Base-by-base conservation (phyloP, 306 rosid genomes). In the Trifolium fragiferum region DNA sequence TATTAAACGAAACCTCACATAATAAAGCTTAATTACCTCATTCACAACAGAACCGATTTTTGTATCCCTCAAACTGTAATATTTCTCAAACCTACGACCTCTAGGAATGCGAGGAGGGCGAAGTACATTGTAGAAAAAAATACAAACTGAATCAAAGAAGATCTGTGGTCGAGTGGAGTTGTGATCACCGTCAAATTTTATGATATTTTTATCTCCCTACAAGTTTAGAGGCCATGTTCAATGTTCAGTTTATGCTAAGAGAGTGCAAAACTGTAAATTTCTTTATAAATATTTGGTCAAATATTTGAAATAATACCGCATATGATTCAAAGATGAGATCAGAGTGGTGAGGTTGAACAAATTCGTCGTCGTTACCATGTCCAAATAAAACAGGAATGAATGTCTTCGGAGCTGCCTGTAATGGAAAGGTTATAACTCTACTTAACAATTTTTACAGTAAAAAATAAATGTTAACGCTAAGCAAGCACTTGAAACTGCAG, bases 91-190 rank as follows among this genome's bases (percentile, higher is more conserved):
- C 90, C 85, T 92, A 64, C 73, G 83, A 78, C 64, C 81, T 78
- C 80, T 87, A 80, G 90, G 78, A 68, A 81, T 40, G 55, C 61
- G 91, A 18, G 96, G 98, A 69, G 99, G 99, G 74, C 59, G 92
- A 61, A 94, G 96, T 64, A 92, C 93, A 80, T 92, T 90, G 81
- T 82, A 90, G 86, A 94, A 94, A 88, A 94, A 94, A 79, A 90
- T 80, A 65, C 96, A 87, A 79, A 90, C 93, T 38, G 99, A 92
- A 74, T 94, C 97, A 73, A 79, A 85, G 80, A 87, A 94, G 85
- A 85, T 85, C 81, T 90, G 99, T n/a, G 99, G 98, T 77, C 99
- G 91, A 69, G 89, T 85, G 62, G 99, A 87, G 86, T 94, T 94
- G 82, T 94, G 99, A 86, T 94, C 99, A 46, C 99, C 99, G 40